Evolutionary conservation across 169 alveolate species (phyloP).

Genomic region (Cryptosporidium ryanae): DNA sequence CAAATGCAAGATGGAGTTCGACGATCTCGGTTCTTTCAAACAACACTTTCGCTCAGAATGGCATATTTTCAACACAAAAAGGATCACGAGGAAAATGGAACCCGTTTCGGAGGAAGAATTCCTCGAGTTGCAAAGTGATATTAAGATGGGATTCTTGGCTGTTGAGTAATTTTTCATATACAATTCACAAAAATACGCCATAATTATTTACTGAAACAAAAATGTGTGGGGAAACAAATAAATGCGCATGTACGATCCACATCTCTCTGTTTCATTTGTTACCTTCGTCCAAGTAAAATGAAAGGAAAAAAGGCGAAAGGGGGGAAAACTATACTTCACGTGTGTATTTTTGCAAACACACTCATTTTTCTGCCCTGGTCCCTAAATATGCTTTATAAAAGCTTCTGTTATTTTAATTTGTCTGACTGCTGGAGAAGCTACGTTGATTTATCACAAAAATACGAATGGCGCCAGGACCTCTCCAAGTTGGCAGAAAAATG

Average conservation of each 20-base stretch:
- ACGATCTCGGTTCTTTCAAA: conserved; percentile 76
- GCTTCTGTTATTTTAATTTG: background rate
- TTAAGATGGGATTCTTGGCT: conserved; percentile 69
- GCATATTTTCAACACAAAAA: conserved; percentile 84
- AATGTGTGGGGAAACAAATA: too few relatives aligned
- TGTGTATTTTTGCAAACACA: background rate
- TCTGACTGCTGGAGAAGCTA: conserved; percentile 1
- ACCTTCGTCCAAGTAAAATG: background rate
- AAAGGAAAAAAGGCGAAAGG: background rate
- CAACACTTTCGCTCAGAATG: conserved; percentile 85
- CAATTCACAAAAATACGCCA: background rate
- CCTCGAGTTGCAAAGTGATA: conserved; percentile 67
- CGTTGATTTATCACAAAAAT: background rate
- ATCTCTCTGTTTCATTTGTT: background rate
- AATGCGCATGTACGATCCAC: too few relatives aligned
- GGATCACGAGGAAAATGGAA: conserved; percentile 82
- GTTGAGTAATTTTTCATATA: conserved; percentile 3
- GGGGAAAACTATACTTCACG: background rate
- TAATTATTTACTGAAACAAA: too few relatives aligned
- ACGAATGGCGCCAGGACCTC: conserved; percentile 9
- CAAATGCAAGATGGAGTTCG: conserved; percentile 79
- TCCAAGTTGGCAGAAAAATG: background rate
- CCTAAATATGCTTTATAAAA: background rate
- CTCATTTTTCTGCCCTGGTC: background rate
- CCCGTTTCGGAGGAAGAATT: conserved; percentile 85